Base-by-base conservation (phyloP, 1,284 basidiomycete species). In the Amylostereum chailletii region DNA sequence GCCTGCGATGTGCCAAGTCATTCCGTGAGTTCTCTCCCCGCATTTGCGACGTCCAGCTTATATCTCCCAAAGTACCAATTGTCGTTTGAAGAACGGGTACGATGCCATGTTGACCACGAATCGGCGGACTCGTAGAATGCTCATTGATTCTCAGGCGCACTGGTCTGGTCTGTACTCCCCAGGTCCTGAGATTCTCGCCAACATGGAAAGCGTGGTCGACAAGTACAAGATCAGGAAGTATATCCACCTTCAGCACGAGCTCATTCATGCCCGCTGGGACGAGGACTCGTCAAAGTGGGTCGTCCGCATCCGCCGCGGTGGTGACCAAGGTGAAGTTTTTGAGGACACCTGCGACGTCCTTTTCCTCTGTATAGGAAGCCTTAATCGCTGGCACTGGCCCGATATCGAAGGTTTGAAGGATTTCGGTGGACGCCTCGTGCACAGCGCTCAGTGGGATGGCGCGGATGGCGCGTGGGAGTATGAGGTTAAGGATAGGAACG, bases 311-410 rank as follows among this genome's bases (percentile, higher is more conserved):
- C 67, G 68, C 38, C 51, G 31, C 19, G 32, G 30, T 3, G 42
- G 5, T 27, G 42, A 43, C 19, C 19, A 19, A 19, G 42, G 27
- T 6, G 74, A 77, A 50, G 69, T 75, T 51, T 65, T 79, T 45
- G 69, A 74, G 32, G 77, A 79, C 53, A 68, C 58, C 0, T 74
- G 73, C 0, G 77, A 83, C 53, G 65, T 81, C 0, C 64, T 83
- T 19, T 68, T 82, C 46, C 71, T 71, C 2, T 72, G 71, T 6
- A 60, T 74, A n/a, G 80, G 79, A 1, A 56, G 58, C 5, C 60
- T 82, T 31, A 76, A 71, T 42, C 62, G 76, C 5, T 80, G 77
- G 77, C 65, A 68, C 29, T 82, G 79, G 79, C 81, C 81, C 2
- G 69, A 77, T 49, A 77, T 83, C 34, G 60, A 68, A 5, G 80